These are phyloP conservation scores for Backusella tarrabulga DNA, from an alignment of 192 early-diverging fungal genomes.

Conservation along the genomic window DNA sequence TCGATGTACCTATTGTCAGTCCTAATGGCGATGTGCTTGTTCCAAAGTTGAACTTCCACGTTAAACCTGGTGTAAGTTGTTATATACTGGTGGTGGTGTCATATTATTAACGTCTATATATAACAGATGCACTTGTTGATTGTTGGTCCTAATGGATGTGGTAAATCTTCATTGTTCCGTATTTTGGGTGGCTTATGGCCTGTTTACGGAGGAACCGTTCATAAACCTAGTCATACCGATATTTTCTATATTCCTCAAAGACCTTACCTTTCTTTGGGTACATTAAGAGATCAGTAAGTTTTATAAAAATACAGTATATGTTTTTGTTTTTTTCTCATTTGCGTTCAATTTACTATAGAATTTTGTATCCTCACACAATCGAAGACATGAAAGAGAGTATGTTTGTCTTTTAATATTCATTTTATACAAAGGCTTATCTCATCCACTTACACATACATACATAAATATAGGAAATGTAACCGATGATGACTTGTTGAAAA, in stretches of 20 bases:
- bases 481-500: slow-evolving; percentile 75
- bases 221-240: slow-evolving; percentile 74
- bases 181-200: slow-evolving; percentile 97
- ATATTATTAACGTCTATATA: not conserved
- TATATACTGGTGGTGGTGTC: not conserved
- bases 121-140: slow-evolving; percentile 78
- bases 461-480: slow-evolving; percentile 51
- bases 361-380: slow-evolving; percentile 93
- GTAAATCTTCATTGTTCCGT: slow-evolving; percentile 93
- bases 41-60: slow-evolving; percentile 80
- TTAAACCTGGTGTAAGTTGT: slow-evolving; percentile 68
- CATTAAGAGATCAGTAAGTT: slow-evolving; percentile 86
- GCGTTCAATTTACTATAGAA: slow-evolving; percentile 11
- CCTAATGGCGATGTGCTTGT: slow-evolving; percentile 95
- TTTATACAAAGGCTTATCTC: not conserved
- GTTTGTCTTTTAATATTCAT: not conserved
- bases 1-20: slow-evolving; percentile 89
- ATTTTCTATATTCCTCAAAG: slow-evolving; percentile 99
- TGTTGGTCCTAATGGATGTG: slow-evolving; percentile 93
- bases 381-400: slow-evolving; percentile 68
- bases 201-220: slow-evolving; percentile 81
- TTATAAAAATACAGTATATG: not conserved
- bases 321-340: not conserved
- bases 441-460: not conserved
- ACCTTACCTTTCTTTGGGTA: slow-evolving; percentile 94